phyloP scores from a whole-genome alignment of 2,329 filamentous ascomycete species.

The Microascus cirrosus region DNA sequence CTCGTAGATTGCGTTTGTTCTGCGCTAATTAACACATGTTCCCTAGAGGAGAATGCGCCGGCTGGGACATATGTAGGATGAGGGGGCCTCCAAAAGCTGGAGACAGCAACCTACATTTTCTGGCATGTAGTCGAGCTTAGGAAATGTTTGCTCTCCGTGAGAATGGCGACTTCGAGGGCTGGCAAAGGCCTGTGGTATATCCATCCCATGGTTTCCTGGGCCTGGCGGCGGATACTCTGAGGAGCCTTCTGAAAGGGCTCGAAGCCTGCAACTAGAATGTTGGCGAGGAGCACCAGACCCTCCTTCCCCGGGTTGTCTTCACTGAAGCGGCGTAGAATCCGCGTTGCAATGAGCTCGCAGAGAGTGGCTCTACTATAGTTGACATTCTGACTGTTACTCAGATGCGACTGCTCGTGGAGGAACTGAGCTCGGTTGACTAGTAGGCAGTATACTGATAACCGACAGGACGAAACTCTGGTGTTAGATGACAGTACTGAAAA shows the following conservation, averaged over 20 bases:
- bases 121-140: constrained; percentile 68
- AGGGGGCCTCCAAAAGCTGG: constrained; percentile 48
- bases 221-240: constrained; percentile 37
- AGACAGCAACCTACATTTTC: constrained; percentile 51
- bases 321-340: constrained; percentile 66
- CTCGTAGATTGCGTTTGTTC: constrained; percentile 68
- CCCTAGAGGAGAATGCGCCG: neutral
- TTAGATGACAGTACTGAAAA: neutral
- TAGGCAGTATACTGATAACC: constrained; percentile 60
- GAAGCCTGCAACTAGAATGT: constrained; percentile 74
- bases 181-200: constrained; percentile 50
- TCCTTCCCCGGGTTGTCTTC: constrained; percentile 63
- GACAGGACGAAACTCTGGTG: neutral
- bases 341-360: constrained; percentile 70
- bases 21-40: constrained; percentile 7
- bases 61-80: neutral
- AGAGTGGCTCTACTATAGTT: constrained; percentile 66
- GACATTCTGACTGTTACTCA: constrained; percentile 70
- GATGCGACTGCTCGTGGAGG: constrained; percentile 62
- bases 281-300: constrained; percentile 62
- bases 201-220: constrained; percentile 31
- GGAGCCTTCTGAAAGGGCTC: constrained; percentile 80
- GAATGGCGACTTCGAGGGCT: constrained; percentile 71
- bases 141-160: constrained; percentile 72
- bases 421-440: constrained; percentile 76